Conservation (phyloP, 495 filamentous ascomycete species). For the Amphirosellinia nigrospora region DNA sequence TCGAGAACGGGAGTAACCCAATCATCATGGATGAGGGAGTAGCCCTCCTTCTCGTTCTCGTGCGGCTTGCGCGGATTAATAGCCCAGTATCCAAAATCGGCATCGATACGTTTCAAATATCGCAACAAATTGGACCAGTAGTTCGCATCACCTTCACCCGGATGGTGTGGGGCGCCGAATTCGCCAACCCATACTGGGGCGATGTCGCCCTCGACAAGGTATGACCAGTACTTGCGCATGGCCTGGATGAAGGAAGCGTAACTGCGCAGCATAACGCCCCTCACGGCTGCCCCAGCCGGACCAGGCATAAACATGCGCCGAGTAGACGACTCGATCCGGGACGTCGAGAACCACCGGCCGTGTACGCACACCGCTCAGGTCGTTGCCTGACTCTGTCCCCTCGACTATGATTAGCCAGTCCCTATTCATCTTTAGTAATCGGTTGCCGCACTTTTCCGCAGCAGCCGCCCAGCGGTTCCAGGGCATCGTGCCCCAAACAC, state of each 20-base stretch:
- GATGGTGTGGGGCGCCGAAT: conserved; percentile 59
- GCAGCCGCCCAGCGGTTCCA: conserved; percentile 64
- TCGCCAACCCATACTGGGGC: conserved; percentile 69
- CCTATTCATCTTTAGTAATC: conserved; percentile 58
- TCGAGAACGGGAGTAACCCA: conserved; percentile 63
- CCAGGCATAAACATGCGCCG: conserved; percentile 66
- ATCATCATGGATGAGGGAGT: conserved; percentile 61
- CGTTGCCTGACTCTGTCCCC: conserved; percentile 65
- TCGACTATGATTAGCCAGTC: conserved; percentile 69
- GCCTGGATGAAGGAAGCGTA: conserved; percentile 62
- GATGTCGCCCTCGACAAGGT: conserved; percentile 59
- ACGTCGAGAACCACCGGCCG: conserved; percentile 61
- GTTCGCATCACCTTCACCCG: conserved; percentile 57
- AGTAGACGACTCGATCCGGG: conserved; percentile 62
- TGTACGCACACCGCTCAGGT: conserved; percentile 53
- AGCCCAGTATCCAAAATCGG: conserved; percentile 69
- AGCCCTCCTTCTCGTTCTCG: conserved; percentile 57
- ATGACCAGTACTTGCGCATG: conserved; percentile 67
- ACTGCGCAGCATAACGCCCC: conserved; percentile 56
- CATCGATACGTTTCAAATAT: conserved; percentile 59
- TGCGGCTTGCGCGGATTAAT: conserved; percentile 65
- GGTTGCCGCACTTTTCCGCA: conserved; percentile 61
- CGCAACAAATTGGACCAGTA: conserved; percentile 65
- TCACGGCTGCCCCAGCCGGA: conserved; percentile 64
- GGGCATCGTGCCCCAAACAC: conserved; percentile 67